Conservation (phyloP, 768 basidiomycete species). For the Phylloporus sp. region DNA sequence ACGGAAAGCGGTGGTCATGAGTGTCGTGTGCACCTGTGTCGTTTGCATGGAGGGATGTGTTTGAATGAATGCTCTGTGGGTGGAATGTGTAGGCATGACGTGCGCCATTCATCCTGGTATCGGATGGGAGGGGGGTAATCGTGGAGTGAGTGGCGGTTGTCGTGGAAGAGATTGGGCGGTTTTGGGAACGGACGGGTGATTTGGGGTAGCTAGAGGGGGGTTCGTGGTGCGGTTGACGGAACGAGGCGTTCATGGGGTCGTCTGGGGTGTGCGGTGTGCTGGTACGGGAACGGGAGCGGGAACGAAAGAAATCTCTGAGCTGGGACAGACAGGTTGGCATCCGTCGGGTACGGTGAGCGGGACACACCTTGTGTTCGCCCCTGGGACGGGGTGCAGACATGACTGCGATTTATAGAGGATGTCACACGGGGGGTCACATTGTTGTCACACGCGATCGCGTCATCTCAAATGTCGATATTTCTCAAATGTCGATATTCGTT, state of each 20-base stretch:
- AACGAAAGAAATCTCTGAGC: conserved; percentile 58
- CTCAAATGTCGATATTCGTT: too few relatives aligned
- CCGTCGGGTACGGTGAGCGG: neutral
- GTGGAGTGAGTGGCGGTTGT: conserved; percentile 62
- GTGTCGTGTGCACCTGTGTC: conserved; percentile 12
- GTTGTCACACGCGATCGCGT: neutral
- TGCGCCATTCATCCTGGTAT: conserved; percentile 22
- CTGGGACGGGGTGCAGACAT: neutral
- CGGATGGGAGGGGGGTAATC: conserved; percentile 52
- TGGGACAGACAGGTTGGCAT: conserved; percentile 19
- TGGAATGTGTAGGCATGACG: conserved; percentile 19
- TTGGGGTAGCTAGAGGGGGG: conserved; percentile 28
- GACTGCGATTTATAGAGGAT: too few relatives aligned
- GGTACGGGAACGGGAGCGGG: conserved; percentile 50
- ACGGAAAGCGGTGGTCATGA: conserved; percentile 20
- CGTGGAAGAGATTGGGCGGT: conserved; percentile 63
- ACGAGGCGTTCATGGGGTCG: conserved; percentile 8
- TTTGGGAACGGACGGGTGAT: conserved; percentile 46
- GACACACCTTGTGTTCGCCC: conserved; percentile 43
- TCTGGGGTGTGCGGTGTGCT: neutral
- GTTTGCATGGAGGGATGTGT: neutral
- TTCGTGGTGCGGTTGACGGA: conserved; percentile 13
- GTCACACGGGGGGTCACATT: neutral
- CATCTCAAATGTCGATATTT: too few relatives aligned
- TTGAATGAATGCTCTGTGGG: conserved; percentile 12